Evolutionary conservation across 371 early-diverging fungal genomes (phyloP).

Genomic region (Circinella umbellata): DNA sequence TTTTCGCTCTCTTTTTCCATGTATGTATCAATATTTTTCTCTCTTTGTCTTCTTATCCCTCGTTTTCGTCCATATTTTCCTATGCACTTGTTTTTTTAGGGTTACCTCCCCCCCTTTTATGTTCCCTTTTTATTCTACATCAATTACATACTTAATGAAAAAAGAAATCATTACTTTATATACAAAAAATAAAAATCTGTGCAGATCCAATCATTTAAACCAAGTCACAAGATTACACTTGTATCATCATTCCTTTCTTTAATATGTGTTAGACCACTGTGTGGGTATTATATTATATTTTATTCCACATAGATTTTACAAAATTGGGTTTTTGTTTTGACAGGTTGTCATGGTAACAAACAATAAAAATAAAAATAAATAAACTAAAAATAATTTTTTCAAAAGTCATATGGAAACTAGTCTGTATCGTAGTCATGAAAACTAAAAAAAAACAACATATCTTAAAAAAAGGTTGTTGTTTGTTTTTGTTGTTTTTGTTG

Average conservation of each 20-base stretch:
- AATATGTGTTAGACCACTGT: too few species aligned
- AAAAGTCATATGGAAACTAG: too few species aligned
- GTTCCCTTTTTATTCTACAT: background rate
- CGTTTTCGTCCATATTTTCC: background rate
- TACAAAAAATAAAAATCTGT: background rate
- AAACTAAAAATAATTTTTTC: background rate
- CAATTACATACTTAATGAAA: background rate
- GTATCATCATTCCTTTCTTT: too few species aligned
- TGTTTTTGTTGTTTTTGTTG: background rate
- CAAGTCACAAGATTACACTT: too few species aligned
- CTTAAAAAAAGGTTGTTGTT: constrained; percentile 7
- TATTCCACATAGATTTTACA: background rate
- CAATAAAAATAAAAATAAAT: background rate
- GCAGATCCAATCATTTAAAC: background rate
- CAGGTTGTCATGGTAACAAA: background rate
- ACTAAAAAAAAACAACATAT: background rate
- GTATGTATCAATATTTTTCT: background rate
- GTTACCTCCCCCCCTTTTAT: constrained; percentile 1
- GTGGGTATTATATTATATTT: too few species aligned
- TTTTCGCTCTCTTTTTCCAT: background rate
- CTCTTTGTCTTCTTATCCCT: background rate
- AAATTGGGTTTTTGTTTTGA: background rate
- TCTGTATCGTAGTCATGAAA: background rate
- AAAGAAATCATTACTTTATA: background rate
- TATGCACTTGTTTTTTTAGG: too few species aligned